Percentiles rank a stretch among this genome's conserved stretches.
Evolutionary conservation across 192 early-diverging fungal species (phyloP).

Genomic region (Dissophora globulifera): DNA sequence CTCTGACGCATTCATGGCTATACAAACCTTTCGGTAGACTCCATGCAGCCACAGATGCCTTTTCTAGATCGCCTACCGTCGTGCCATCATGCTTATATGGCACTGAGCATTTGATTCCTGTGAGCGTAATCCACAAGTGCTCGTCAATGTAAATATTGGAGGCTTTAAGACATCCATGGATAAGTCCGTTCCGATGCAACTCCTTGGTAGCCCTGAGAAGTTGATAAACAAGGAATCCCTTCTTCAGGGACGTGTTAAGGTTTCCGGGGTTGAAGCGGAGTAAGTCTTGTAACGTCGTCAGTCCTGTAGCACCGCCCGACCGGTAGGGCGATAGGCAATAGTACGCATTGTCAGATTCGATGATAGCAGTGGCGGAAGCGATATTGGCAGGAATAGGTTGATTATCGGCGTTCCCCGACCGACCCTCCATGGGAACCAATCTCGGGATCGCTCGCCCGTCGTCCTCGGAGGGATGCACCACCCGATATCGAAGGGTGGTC

Average conservation of each 20-base stretch:
- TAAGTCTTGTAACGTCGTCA: slow-evolving; percentile 65
- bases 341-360: slow-evolving; percentile 62
- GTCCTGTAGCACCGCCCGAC: slow-evolving; percentile 46
- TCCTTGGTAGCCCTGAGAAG: slow-evolving; percentile 59
- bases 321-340: slow-evolving; percentile 65
- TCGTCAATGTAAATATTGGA: slow-evolving; percentile 70
- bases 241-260: slow-evolving; percentile 66
- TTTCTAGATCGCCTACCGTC: background rate
- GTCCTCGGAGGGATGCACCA: slow-evolving; percentile 23
- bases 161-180: slow-evolving; percentile 65
- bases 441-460: slow-evolving; percentile 5
- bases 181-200: slow-evolving; percentile 64
- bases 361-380: slow-evolving; percentile 40
- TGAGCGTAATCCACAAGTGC: slow-evolving; percentile 66
- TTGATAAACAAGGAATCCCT: slow-evolving; percentile 71
- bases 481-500: slow-evolving; percentile 44
- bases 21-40: slow-evolving; percentile 49
- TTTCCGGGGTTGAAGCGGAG: slow-evolving; percentile 69
- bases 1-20: background rate
- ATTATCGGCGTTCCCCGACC: slow-evolving; percentile 8
- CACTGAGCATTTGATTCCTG: slow-evolving; percentile 62
- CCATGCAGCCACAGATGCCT: background rate
- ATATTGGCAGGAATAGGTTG: slow-evolving; percentile 20
- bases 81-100: slow-evolving; percentile 2
- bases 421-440: slow-evolving; percentile 29